These are phyloP conservation scores for Phalaenopsis equestris DNA, from an alignment of 106 monocot genomes.

Conservation along the genomic window DNA sequence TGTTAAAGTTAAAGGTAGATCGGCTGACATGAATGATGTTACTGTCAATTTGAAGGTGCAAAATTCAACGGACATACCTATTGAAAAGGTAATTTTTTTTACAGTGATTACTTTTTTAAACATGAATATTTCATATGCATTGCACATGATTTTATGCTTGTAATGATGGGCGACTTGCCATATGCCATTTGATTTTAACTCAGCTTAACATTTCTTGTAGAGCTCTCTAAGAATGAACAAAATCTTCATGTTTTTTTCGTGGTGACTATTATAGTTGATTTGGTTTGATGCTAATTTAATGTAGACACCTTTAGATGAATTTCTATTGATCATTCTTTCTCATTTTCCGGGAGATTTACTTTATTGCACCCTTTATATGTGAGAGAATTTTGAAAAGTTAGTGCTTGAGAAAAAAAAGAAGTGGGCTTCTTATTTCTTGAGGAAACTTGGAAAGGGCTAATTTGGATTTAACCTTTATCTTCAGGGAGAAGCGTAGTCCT, in stretches of 20 bases:
- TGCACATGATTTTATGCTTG: neutral
- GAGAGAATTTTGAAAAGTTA: too few relatives aligned
- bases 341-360: too few relatives aligned
- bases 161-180: neutral
- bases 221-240: neutral
- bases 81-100: slow-evolving; percentile 54
- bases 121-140: too few relatives aligned
- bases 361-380: too few relatives aligned
- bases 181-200: neutral
- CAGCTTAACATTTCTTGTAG: neutral
- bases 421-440: too few relatives aligned
- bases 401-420: too few relatives aligned
- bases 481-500: too few relatives aligned
- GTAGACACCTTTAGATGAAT: too few relatives aligned
- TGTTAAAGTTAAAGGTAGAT: slow-evolving; percentile 49
- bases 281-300: too few relatives aligned
- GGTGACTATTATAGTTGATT: neutral
- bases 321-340: too few relatives aligned
- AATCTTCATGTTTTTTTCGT: neutral
- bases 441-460: too few relatives aligned
- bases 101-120: neutral
- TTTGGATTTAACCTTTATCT: too few relatives aligned
- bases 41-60: slow-evolving; percentile 53
- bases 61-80: slow-evolving; percentile 45
- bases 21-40: slow-evolving; percentile 59